These are phyloP conservation scores for Nissolia schottii DNA, from an alignment of 306 rosid genomes.

Conservation along the genomic window DNA sequence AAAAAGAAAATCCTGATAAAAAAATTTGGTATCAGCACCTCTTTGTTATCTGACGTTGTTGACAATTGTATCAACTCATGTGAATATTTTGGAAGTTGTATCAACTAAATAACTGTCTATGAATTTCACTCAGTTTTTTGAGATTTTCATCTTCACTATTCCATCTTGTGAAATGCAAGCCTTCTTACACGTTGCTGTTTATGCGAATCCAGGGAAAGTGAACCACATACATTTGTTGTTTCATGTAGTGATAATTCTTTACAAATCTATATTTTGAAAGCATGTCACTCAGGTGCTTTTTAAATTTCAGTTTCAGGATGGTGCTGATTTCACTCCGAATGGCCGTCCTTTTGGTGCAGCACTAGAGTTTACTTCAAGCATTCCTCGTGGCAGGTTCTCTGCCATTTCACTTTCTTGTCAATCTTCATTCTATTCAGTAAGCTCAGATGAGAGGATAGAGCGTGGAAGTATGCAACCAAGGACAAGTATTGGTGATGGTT, in stretches of 20 bases:
- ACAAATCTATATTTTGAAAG: background rate
- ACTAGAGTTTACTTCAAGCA: slow-evolving; percentile 44
- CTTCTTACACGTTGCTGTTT: background rate
- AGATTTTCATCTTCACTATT: background rate
- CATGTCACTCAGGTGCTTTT: slow-evolving; percentile 2
- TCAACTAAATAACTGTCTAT: background rate
- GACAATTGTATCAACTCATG: background rate
- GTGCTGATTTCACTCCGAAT: slow-evolving; percentile 26
- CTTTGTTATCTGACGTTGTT: background rate
- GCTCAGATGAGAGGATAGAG: slow-evolving; percentile 64
- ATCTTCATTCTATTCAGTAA: slow-evolving; percentile 30
- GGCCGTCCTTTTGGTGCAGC: slow-evolving; percentile 42
- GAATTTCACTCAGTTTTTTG: background rate
- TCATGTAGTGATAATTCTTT: background rate
- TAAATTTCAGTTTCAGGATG: slow-evolving; percentile 42
- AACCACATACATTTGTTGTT: background rate
- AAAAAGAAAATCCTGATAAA: background rate
- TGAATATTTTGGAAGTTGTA: background rate
- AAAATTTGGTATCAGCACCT: background rate
- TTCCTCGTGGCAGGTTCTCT: slow-evolving; percentile 41
- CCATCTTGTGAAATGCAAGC: background rate
- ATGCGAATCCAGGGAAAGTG: background rate
- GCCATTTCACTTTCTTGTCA: slow-evolving; percentile 38
- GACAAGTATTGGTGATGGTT: slow-evolving; percentile 74
- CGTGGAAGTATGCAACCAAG: slow-evolving; percentile 73